Evolutionary conservation across 371 early-diverging fungal genomes (phyloP), one percentile per base, ranked within the genome.

Genomic region (Mucor racemosus): DNA sequence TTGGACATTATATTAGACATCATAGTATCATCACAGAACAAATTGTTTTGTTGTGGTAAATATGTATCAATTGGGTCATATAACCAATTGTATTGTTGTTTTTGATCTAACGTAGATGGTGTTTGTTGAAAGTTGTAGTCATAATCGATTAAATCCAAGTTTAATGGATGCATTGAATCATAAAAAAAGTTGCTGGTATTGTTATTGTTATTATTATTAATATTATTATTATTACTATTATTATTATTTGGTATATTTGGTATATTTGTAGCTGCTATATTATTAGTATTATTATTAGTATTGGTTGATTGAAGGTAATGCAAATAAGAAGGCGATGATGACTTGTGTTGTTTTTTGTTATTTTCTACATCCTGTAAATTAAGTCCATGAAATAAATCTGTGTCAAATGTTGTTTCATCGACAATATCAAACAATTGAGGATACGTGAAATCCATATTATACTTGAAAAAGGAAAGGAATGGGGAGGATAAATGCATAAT

Each of bases 61-160:
- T 65, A 71, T 1, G 71, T 35, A 50, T 76, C 71, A 15, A 67
- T 65, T 10, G 76, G 62, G 59, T 73, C 74, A 53, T 66, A 69
- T 31, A 72, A 38, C 65, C 73, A 70, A 39, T 67, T 69, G 13
- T 66, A 70, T 26, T 65, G 70, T n/a, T 66, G 66, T 40, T 53
- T 62, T 46, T 58, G 72, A 17, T 54, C 60, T 3, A 21, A 26
- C 15, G 21, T 21, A n/a, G 61, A 31, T 53, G 9, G 33, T 33
- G 54, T 14, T 7, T 55, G 66, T 33, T 55, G 68, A 53, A 46
- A 58, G 14, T 26, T 9, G 44, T 67, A 71, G 11, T 61, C 66
- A 40, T 62, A 65, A 19, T 60, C 64, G 46, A 17, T 8, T 21
- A 68, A 21, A 53, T 63, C 58, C 38, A 55, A 42, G 48, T 31